phyloP scores from a whole-genome alignment of 2,329 filamentous ascomycete genomes.

The Sclerotiophoma versabilis region DNA sequence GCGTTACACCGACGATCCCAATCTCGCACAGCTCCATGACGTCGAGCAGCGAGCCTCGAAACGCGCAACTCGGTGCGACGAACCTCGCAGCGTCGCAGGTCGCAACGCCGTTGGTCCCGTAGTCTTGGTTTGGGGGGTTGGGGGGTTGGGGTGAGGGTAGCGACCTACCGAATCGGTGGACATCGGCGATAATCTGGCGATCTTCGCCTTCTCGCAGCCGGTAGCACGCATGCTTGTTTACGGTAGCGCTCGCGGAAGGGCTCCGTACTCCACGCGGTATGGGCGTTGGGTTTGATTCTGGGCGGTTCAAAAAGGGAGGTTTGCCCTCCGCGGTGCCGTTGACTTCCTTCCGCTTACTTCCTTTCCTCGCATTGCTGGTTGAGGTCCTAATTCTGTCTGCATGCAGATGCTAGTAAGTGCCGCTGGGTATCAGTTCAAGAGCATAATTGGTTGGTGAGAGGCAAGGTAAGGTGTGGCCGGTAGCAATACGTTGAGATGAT shows the following conservation, averaged over 20 bases:
- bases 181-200: conserved; percentile 13
- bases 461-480: neutral
- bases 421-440: neutral
- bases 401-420: neutral
- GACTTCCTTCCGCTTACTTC: no score
- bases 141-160: neutral
- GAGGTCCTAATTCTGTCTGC: neutral
- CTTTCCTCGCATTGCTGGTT: neutral
- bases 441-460: neutral
- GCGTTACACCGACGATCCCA: conserved; percentile 5
- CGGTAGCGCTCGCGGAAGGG: neutral
- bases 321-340: no score
- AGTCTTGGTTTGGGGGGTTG: neutral
- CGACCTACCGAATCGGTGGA: conserved; percentile 6
- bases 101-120: neutral
- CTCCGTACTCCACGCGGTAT: neutral
- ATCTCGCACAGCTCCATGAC: neutral
- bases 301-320: neutral
- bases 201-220: neutral
- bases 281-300: neutral
- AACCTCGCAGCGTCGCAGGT: neutral
- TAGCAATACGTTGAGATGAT: neutral
- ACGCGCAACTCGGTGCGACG: neutral
- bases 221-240: neutral
- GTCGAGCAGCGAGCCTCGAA: neutral